Conservation (phyloP, 2,329 filamentous ascomycete genomes). For the Neonectria coccinea region DNA sequence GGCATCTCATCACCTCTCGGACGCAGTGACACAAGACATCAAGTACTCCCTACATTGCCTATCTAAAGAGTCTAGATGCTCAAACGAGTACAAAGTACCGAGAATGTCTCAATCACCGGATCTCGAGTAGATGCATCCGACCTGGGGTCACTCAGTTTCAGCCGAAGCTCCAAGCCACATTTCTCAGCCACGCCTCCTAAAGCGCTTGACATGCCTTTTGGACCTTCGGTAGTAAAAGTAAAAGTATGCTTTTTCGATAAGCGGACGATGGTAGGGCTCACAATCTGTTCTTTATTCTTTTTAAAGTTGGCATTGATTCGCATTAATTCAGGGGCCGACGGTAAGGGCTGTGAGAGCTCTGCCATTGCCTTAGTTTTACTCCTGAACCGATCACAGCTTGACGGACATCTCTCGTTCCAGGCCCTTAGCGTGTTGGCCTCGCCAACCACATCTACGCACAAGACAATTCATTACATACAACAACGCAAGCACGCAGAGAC, state of each 20-base stretch:
- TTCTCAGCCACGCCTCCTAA: background rate
- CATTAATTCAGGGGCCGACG: background rate
- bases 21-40: background rate
- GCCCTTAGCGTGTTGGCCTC: background rate
- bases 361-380: background rate
- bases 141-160: background rate
- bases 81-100: background rate
- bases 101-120: background rate
- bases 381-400: no score
- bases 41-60: background rate
- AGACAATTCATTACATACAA: background rate
- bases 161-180: background rate
- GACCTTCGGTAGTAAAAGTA: background rate
- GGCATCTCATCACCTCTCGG: conserved; percentile 20
- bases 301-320: background rate
- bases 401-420: background rate
- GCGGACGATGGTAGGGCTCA: background rate
- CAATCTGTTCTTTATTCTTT: background rate
- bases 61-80: background rate
- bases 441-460: background rate
- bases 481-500: background rate
- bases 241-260: background rate
- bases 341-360: background rate
- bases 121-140: background rate
- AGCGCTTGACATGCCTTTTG: no score